A percentile compares a stretch with the other conserved stretches of the same genome.
These are phyloP conservation scores for Akanthomyces uredinophilus DNA, from an alignment of 2,329 filamentous ascomycete genomes.

Conservation along the genomic window DNA sequence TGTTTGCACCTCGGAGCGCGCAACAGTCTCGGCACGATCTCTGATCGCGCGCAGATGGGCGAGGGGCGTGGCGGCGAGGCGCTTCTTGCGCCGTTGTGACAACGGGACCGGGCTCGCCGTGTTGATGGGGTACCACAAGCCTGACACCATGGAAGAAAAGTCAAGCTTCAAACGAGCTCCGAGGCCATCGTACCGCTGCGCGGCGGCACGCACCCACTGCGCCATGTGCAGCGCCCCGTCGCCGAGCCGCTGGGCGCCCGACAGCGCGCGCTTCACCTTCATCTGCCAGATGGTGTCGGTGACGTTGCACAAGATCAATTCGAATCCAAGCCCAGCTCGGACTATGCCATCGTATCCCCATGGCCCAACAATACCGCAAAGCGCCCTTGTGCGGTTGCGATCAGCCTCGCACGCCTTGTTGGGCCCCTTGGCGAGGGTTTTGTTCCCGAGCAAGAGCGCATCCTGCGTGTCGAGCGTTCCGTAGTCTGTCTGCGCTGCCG, in stretches of 20 bases:
- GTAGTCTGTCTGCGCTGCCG: conserved; percentile 58
- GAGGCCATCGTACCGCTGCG: conserved; percentile 42
- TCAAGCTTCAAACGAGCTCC: conserved; percentile 39
- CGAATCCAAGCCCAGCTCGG: conserved; percentile 65
- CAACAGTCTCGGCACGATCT: conserved; percentile 37
- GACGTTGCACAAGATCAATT: conserved; percentile 67
- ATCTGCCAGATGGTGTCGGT: conserved; percentile 34
- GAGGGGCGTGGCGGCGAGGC: conserved; percentile 25
- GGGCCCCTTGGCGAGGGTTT: neutral
- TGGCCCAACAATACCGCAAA: conserved; percentile 49
- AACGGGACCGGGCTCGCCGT: conserved; percentile 36
- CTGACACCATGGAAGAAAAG: conserved; percentile 47
- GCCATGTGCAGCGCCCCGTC: conserved; percentile 27
- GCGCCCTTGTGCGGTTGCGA: conserved; percentile 41
- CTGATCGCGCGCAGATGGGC: conserved; percentile 32
- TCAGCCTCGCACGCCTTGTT: conserved; percentile 41
- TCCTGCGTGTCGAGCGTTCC: conserved; percentile 68
- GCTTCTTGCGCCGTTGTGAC: no score
- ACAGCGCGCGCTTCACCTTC: conserved; percentile 24
- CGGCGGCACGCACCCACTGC: conserved; percentile 36
- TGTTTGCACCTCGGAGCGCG: conserved; percentile 24
- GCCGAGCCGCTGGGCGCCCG: conserved; percentile 19
- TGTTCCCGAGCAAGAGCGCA: conserved; percentile 45
- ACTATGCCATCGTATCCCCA: conserved; percentile 62
- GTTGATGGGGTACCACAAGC: conserved; percentile 46